phyloP scores from a whole-genome alignment of 2,329 filamentous ascomycete genomes.

The Fusarium penzigii region DNA sequence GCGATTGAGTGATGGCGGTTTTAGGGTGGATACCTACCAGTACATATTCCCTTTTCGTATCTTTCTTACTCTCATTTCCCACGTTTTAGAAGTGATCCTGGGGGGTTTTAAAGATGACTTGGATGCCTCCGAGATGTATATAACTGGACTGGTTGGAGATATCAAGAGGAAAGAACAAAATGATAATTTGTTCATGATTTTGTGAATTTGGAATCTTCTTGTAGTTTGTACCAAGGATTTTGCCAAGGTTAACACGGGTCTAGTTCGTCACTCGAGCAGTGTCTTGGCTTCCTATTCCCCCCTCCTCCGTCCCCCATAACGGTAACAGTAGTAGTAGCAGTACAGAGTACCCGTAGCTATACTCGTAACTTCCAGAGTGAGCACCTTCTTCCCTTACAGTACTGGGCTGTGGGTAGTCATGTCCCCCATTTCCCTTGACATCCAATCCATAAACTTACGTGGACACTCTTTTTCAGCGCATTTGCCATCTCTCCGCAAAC shows the following conservation, averaged over 20 bases:
- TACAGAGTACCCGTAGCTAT: too few species aligned
- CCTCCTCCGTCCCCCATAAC: too few species aligned
- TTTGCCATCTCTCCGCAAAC: constrained; percentile 19
- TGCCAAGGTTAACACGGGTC: background rate
- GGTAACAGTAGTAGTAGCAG: too few species aligned
- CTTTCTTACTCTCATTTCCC: too few species aligned
- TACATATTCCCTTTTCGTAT: background rate
- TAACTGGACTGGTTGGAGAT: too few species aligned
- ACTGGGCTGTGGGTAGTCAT: background rate
- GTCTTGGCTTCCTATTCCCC: background rate
- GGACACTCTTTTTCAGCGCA: constrained; percentile 20
- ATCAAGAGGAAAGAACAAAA: too few species aligned
- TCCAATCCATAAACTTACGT: constrained; percentile 26
- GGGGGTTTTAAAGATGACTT: too few species aligned
- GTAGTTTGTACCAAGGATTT: background rate
- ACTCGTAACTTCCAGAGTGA: background rate
- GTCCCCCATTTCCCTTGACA: background rate
- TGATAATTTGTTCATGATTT: too few species aligned
- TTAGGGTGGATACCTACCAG: background rate
- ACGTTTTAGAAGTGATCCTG: too few species aligned
- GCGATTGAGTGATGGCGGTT: background rate
- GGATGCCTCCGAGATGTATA: too few species aligned
- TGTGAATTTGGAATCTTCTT: background rate
- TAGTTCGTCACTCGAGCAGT: background rate
- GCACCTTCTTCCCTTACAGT: background rate